phyloP scores from a whole-genome alignment of 2,329 filamentous ascomycete genomes.

The Colletotrichum eleusines region DNA sequence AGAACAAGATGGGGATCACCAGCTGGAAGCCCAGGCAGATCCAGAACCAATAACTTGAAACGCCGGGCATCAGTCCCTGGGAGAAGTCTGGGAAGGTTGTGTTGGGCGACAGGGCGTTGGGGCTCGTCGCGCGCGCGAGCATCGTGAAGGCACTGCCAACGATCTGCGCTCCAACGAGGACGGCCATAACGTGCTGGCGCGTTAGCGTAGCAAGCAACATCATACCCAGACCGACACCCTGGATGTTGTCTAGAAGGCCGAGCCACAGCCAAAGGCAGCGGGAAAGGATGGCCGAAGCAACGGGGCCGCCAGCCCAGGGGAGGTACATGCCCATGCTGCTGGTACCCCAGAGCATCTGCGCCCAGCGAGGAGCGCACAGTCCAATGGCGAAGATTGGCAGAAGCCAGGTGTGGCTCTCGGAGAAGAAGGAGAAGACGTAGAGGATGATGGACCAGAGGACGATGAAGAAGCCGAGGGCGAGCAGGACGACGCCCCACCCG shows the following conservation, averaged over 20 bases:
- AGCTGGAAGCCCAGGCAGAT: slow-evolving; percentile 69
- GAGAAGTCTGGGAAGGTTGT: slow-evolving; percentile 73
- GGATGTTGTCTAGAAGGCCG: slow-evolving; percentile 72
- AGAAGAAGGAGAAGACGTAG: slow-evolving; percentile 64
- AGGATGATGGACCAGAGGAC: slow-evolving; percentile 67
- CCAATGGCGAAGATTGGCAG: slow-evolving; percentile 76
- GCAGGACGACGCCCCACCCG: slow-evolving; percentile 67
- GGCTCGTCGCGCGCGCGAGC: slow-evolving; percentile 69
- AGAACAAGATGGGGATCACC: slow-evolving; percentile 68
- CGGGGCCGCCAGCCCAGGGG: slow-evolving; percentile 69
- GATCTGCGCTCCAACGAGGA: slow-evolving; percentile 71
- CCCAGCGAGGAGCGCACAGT: slow-evolving; percentile 74
- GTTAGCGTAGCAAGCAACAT: slow-evolving; percentile 75
- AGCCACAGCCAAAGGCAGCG: slow-evolving; percentile 72
- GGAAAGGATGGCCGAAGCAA: slow-evolving; percentile 66
- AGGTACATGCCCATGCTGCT: slow-evolving; percentile 71
- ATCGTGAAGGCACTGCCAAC: slow-evolving; percentile 73
- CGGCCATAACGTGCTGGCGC: slow-evolving; percentile 73
- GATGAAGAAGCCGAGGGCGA: slow-evolving; percentile 67
- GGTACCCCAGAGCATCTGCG: slow-evolving; percentile 75
- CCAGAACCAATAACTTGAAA: slow-evolving; percentile 71
- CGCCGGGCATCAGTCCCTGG: slow-evolving; percentile 57
- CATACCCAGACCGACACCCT: slow-evolving; percentile 77
- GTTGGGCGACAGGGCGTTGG: slow-evolving; percentile 71
- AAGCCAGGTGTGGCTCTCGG: slow-evolving; percentile 73